phyloP scores from a whole-genome alignment of 768 basidiomycete genomes.

The Rhizopogon roseolus region DNA sequence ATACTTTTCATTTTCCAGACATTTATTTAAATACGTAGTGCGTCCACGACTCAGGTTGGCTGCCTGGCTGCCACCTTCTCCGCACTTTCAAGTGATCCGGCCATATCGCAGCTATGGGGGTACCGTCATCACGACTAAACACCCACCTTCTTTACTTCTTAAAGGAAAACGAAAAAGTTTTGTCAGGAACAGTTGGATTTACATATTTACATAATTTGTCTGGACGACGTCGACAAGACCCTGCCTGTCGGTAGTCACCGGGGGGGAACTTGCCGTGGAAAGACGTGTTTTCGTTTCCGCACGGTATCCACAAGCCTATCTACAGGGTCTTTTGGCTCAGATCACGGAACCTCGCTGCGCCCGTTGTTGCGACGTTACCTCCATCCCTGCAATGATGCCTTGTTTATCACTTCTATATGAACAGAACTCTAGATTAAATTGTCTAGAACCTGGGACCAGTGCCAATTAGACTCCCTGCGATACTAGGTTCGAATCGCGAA shows the following conservation, averaged over 20 bases:
- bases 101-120: no score
- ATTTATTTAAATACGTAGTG: no score
- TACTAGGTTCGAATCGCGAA: no score
- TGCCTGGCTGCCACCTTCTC: neutral
- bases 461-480: neutral
- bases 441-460: neutral
- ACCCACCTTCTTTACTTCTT: no score
- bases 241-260: neutral
- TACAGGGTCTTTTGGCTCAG: neutral
- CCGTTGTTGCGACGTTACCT: neutral
- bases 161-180: no score
- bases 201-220: neutral
- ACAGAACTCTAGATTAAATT: neutral
- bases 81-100: neutral
- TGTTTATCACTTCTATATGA: no score
- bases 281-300: neutral
- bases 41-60: no score
- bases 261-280: neutral
- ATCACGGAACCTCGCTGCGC: neutral
- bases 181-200: neutral
- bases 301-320: neutral
- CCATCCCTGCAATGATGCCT: neutral
- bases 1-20: neutral
- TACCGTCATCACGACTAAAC: no score
- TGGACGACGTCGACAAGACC: no score